Evolutionary conservation across 2,329 filamentous ascomycete genomes (phyloP).

Genomic region (Hymenoscyphus fructigenus): DNA sequence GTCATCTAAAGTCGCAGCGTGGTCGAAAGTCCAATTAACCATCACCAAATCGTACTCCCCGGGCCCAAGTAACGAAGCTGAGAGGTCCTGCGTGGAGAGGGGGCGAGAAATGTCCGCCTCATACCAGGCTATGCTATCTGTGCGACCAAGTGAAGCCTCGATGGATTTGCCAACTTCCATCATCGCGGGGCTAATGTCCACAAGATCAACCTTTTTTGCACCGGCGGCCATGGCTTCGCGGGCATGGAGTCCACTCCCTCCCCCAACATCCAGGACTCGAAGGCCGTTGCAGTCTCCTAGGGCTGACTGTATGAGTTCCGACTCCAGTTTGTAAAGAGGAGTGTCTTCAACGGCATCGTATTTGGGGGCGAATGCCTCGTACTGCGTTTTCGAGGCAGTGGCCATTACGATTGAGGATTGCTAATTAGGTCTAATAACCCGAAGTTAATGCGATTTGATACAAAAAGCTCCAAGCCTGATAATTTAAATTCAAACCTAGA

Average conservation of each 20-base stretch:
- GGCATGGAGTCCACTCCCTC: slow-evolving; percentile 1
- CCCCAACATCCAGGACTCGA: not conserved
- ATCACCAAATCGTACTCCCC: slow-evolving; percentile 3
- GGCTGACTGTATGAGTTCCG: not conserved
- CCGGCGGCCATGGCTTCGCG: not conserved
- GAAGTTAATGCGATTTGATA: not conserved
- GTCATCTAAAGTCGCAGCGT: not conserved
- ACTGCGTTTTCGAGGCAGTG: not conserved
- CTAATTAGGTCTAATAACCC: too few relatives aligned
- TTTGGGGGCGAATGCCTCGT: slow-evolving; percentile 5
- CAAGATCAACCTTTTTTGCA: not conserved
- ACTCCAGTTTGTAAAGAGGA: not conserved
- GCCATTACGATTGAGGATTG: not conserved
- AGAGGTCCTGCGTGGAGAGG: not conserved
- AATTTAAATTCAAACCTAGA: not conserved
- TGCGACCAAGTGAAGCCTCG: not conserved
- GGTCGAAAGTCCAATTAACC: slow-evolving; percentile 4
- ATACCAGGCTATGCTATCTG: slow-evolving; percentile 3
- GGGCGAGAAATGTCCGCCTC: not conserved
- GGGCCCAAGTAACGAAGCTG: not conserved
- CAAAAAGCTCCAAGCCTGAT: not conserved
- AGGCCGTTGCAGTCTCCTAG: slow-evolving; percentile 1
- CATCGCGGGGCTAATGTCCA: not conserved
- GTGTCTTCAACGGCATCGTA: not conserved
- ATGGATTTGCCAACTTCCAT: slow-evolving; percentile 1